These are phyloP conservation scores for Pseudogymnoascus sp. DNA, from an alignment of 2,329 filamentous ascomycete genomes.

Conservation along the genomic window DNA sequence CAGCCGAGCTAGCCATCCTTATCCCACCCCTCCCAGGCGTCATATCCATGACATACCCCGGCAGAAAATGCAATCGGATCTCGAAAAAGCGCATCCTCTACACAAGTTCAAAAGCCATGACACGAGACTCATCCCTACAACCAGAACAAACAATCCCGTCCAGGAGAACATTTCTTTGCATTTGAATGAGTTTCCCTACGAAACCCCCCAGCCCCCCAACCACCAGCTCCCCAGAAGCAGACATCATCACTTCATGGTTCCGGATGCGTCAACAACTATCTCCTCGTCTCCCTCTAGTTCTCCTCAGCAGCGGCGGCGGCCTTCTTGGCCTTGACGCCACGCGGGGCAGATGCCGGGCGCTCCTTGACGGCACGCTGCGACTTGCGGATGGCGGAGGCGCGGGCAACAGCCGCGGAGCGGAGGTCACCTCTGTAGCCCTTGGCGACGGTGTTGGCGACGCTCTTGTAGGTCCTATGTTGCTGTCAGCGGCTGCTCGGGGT, in stretches of 20 bases:
- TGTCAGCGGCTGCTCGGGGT: not conserved
- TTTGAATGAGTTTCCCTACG: not conserved
- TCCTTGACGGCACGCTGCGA: constrained; percentile 76
- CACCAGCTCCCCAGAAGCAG: not conserved
- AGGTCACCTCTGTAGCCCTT: constrained; percentile 83
- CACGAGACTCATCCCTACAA: not conserved
- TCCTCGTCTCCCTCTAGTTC: constrained; percentile 24
- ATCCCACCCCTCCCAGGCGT: constrained; percentile 11
- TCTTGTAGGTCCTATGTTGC: constrained; percentile 69
- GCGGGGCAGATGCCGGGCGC: constrained; percentile 63
- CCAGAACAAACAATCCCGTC: not conserved
- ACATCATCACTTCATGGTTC: not conserved
- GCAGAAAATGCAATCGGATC: constrained; percentile 7
- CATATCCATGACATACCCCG: constrained; percentile 10
- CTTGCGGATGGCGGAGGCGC: constrained; percentile 76
- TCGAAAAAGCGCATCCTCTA: not conserved
- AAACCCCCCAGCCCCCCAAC: not conserved
- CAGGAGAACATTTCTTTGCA: constrained; percentile 10
- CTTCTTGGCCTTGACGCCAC: constrained; percentile 74
- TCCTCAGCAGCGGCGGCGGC: constrained; percentile 46
- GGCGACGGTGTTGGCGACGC: constrained; percentile 73
- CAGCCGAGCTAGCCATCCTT: constrained; percentile 12
- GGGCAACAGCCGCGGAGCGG: constrained; percentile 71
- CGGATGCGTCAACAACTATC: not conserved
- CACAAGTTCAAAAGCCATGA: constrained; percentile 5